Evolutionary conservation across 345 rosid species (phyloP), one percentile per base, ranked within the genome.

Genomic region (Gossypium bickii): DNA sequence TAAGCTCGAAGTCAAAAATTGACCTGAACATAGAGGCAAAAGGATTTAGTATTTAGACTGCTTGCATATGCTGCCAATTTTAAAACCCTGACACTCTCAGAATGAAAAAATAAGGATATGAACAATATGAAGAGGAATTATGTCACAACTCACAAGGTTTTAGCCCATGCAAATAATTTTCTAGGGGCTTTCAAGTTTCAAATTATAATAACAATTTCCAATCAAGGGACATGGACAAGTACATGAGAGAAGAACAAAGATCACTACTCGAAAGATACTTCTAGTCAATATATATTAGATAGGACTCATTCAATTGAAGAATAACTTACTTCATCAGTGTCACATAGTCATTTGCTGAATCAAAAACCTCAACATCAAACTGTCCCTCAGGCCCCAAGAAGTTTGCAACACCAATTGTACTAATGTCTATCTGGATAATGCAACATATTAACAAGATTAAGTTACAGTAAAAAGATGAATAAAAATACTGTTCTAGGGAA

Each of bases 301-400:
- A 27, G 43, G 44, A 10, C 51, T 52, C 17, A 12, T 1, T 15
- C 44, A 13, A n/a, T 59, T 56, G 56, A 76, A 80, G 49, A 43
- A 75, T 41, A 58, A 74, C 94, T 85, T 85, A 95, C 99, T 93
- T 93, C 97, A 95, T 91, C 76, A 95, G 73, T 77, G 86, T 89
- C 77, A 91, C 97, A 75, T 91, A 93, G 83, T 95, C 98, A 73
- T 78, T 86, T 2, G 98, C 97, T 2, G 99, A 86, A 85, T 95
- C 97, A 85, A 95, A 91, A 74, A 95, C 97, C 78, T 95, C 99
- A 52, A 95, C 98, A 82, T 93, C 94, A 70, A 91, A 95, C 77
- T 85, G 85, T 76, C 97, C 99, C 74, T 86, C 97, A 63, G 94
- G 97, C 66, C 98, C 97, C 48, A 73, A 69, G 78, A 93, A 93